Base-by-base conservation (phyloP, 2,329 filamentous ascomycete species). In the Colletotrichum caudatum region DNA sequence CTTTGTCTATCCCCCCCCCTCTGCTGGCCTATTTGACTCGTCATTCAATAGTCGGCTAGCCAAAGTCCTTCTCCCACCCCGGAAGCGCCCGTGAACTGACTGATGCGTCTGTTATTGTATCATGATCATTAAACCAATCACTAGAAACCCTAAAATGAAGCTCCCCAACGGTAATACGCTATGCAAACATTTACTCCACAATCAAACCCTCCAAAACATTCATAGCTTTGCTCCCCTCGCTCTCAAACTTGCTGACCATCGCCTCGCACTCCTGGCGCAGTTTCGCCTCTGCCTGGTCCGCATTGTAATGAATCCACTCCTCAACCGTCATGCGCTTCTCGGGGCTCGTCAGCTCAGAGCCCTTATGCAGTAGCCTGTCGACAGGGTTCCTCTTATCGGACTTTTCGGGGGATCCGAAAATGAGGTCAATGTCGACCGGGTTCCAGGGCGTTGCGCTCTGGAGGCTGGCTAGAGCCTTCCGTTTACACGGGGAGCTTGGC, bases 241-340 rank as follows among this genome's bases (percentile, higher is more conserved):
- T 90, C 82, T 98, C 95, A 80, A 98, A 98, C 11, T 89, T 85
- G 71, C 87, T 88, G 6, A 99, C 94, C 80, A 97, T 89, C 35
- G 89, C 84, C 83, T 98, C 95, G 78, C 94, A 97, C 79, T 97
- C 93, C 46, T 87, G 83, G 78, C 91, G 92, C 66, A 99, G 84
- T 79, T 90, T 91, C 81, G 91, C 89, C 83, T 98, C 95, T 0
- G 93, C 94, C 78, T 91, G 86, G 72, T 88, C 87, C 0, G 96
- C 96, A 75, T 96, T 95, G 81, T 91, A 89, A 69, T 91, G 85
- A 50, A 99, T 92, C 94, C 95, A 99, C 80, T 98, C 91, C 80
- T 97, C 94, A 0, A 98, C 94, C 6, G 91, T 95, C 95, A 99
- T 97, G 48, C 88, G 85, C 84, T 92, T 94, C 83, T 98, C 96